Conservation (phyloP, 78 protist species). For the Bodo saltans region DNA sequence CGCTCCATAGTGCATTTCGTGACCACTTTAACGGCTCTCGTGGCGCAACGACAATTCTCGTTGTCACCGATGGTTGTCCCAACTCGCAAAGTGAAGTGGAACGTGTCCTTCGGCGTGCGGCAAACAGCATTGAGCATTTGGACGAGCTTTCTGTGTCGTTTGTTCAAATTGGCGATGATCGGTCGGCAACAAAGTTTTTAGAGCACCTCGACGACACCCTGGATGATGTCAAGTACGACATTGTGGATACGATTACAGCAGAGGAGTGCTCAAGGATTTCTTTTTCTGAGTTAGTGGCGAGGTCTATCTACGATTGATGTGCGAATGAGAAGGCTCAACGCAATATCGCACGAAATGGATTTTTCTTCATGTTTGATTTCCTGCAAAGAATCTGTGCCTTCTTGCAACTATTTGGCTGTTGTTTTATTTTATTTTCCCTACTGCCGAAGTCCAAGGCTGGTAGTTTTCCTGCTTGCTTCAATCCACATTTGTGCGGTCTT, state of each 20-base stretch:
- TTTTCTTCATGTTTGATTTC: too few species aligned
- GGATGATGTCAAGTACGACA: constrained; percentile 46
- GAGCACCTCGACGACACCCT: constrained; percentile 43
- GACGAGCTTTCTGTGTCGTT: constrained; percentile 61
- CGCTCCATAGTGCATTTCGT: constrained; percentile 39
- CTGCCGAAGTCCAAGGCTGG: too few species aligned
- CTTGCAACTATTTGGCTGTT: too few species aligned
- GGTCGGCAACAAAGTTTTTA: constrained; percentile 40
- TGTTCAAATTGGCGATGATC: constrained; percentile 52
- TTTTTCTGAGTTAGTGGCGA: constrained; percentile 41
- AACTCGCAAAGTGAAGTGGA: constrained; percentile 37
- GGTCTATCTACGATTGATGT: constrained; percentile 46
- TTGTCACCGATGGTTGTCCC: constrained; percentile 63
- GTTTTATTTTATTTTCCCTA: too few species aligned
- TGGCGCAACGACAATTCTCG: constrained; percentile 43
- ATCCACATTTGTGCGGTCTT: too few species aligned
- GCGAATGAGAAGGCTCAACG: too few species aligned
- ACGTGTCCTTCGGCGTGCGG: constrained; percentile 15
- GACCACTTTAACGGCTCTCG: constrained; percentile 39
- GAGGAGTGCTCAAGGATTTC: constrained; percentile 32
- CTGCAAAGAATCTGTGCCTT: too few species aligned
- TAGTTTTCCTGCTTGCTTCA: too few species aligned
- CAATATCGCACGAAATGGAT: too few species aligned
- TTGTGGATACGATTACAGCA: constrained; percentile 33
- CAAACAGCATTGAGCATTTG: constrained; percentile 31